A percentile compares a stretch with the other conserved stretches of the same genome.
phyloP scores from a whole-genome alignment of 1,139 yeast species.

The Pichia sp. region DNA sequence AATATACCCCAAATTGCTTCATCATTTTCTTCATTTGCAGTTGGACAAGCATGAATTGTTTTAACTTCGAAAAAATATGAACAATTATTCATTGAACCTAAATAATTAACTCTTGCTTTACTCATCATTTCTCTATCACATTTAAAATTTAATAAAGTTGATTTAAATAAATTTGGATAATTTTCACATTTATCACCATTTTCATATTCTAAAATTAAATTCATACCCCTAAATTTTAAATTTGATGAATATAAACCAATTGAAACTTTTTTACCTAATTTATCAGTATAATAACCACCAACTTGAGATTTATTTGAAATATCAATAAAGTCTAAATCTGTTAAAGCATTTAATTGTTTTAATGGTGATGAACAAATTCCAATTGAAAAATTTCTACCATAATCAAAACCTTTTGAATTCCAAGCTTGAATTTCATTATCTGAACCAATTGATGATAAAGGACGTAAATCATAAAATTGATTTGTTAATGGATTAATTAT shows the following conservation, averaged over 20 bases:
- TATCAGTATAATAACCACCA: conserved; percentile 59
- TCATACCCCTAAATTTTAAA: conserved; percentile 67
- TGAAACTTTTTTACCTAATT: conserved; percentile 38
- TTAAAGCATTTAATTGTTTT: conserved; percentile 20
- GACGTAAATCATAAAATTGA: conserved; percentile 51
- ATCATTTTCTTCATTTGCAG: conserved; percentile 53
- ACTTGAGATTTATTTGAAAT: conserved; percentile 44
- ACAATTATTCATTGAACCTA: conserved; percentile 72
- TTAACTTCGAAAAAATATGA: conserved; percentile 79
- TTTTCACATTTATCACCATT: conserved; percentile 66
- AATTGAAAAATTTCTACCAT: conserved; percentile 67
- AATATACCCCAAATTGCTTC: conserved; percentile 58
- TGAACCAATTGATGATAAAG: conserved; percentile 39
- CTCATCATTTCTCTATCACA: conserved; percentile 73
- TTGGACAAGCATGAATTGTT: conserved; percentile 85
- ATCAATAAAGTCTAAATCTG: conserved; percentile 34
- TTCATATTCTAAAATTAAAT: conserved; percentile 61
- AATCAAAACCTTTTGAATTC: conserved; percentile 67
- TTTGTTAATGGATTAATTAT: conserved; percentile 45
- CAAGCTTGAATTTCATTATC: conserved; percentile 49
- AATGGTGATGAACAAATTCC: conserved; percentile 73
- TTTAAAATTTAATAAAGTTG: conserved; percentile 66
- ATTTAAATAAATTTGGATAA: conserved; percentile 40
- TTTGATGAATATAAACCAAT: conserved; percentile 57
- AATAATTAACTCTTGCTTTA: conserved; percentile 61